Conservation (phyloP, 495 filamentous ascomycete genomes). For the Pseudevernia furfuracea region DNA sequence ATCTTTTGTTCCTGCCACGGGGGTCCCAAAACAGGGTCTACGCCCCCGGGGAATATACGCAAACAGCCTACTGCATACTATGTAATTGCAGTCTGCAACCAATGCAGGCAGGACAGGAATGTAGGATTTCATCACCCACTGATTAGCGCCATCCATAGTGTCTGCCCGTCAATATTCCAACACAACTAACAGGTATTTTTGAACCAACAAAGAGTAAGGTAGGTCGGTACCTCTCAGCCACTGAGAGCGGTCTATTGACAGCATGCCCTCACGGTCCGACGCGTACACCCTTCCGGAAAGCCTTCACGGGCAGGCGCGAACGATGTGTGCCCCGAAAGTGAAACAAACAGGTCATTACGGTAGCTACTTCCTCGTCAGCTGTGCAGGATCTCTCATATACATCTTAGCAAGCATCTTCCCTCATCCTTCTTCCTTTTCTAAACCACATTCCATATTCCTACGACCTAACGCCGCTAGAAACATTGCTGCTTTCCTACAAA, state of each 20-base stretch:
- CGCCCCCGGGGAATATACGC: conserved; percentile 1
- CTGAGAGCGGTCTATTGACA: conserved; percentile 5
- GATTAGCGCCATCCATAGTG: conserved; percentile 11
- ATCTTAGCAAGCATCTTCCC: conserved; percentile 6
- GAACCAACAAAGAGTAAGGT: not conserved
- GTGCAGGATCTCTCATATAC: conserved; percentile 1
- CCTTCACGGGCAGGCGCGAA: conserved; percentile 8
- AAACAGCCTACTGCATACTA: not conserved
- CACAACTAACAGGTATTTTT: not conserved
- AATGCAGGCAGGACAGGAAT: too few relatives aligned
- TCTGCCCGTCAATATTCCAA: not conserved
- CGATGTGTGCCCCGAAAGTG: not conserved
- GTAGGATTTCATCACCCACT: conserved; percentile 7
- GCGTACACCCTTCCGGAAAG: conserved; percentile 2
- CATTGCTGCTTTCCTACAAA: not conserved
- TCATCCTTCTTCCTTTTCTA: not conserved
- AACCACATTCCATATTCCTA: not conserved
- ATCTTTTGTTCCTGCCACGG: not conserved
- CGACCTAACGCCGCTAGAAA: not conserved
- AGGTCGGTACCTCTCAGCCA: conserved; percentile 14
- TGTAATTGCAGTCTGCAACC: not conserved
- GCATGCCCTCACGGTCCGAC: conserved; percentile 4
- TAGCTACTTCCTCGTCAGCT: conserved; percentile 11
- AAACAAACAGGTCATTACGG: conserved; percentile 9
- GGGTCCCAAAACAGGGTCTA: not conserved